Conservation (phyloP, 768 basidiomycete genomes). For the Boletus reticulatus region DNA sequence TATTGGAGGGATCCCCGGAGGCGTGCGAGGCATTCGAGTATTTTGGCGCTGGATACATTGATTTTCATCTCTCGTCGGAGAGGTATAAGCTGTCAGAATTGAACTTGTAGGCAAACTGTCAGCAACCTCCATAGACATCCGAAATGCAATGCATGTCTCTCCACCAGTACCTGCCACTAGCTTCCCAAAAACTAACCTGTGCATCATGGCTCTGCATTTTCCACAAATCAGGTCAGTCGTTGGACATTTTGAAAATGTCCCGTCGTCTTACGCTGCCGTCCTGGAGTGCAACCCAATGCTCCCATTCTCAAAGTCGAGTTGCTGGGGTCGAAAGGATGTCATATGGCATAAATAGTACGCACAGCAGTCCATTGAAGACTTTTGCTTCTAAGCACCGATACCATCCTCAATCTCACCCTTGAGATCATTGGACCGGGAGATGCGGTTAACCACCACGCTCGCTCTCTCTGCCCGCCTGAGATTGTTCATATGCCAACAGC, state of each 20-base stretch:
- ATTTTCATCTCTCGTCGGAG: constrained; percentile 17
- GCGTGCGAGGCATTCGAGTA: constrained; percentile 6
- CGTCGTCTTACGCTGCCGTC: constrained; percentile 6
- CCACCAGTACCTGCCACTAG: no score
- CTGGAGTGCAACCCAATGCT: constrained; percentile 54
- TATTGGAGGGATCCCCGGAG: constrained; percentile 7
- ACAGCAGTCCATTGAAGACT: constrained; percentile 59
- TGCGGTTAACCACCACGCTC: constrained; percentile 47
- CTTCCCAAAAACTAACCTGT: no score
- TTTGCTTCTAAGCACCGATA: constrained; percentile 55
- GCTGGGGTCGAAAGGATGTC: constrained; percentile 46
- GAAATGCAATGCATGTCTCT: not conserved
- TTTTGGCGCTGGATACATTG: constrained; percentile 17
- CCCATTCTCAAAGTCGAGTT: constrained; percentile 52
- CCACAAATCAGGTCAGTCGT: not conserved
- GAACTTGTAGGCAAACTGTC: not conserved
- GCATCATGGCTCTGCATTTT: no score
- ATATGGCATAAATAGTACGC: constrained; percentile 4
- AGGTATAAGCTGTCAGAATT: constrained; percentile 23
- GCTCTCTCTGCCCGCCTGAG: constrained; percentile 55
- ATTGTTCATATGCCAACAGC: constrained; percentile 56
- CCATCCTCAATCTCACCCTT: constrained; percentile 48
- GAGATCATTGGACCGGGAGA: constrained; percentile 40
- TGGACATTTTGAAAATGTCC: not conserved
- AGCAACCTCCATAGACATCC: not conserved